Evolutionary conservation across 2,329 filamentous ascomycete genomes (phyloP).

Genomic region (Fusarium tuaranense): DNA sequence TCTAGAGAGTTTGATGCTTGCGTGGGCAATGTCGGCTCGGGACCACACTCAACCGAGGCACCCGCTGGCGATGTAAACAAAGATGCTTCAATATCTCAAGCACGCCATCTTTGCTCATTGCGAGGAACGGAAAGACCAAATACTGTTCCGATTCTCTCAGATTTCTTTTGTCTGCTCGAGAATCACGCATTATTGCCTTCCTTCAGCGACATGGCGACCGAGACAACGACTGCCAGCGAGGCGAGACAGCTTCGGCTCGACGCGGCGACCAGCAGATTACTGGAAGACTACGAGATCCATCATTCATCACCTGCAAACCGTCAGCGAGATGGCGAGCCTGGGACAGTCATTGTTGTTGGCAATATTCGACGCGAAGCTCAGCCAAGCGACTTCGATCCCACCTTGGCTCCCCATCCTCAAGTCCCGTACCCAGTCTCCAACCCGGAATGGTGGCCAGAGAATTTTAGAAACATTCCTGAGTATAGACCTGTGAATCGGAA

Average conservation of each 20-base stretch:
- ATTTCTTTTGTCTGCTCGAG: background rate
- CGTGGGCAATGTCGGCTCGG: background rate
- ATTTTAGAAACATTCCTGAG: background rate
- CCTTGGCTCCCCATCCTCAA: background rate
- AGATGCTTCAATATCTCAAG: background rate
- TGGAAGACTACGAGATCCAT: constrained; percentile 12
- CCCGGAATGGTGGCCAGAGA: background rate
- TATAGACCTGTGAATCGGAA: background rate
- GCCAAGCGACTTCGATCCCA: background rate
- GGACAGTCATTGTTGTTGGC: background rate
- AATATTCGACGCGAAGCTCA: constrained; percentile 4
- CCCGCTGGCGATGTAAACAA: background rate
- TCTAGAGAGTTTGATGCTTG: background rate
- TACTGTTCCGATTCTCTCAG: background rate
- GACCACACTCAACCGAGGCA: background rate
- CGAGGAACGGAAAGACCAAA: background rate
- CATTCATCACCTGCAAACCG: background rate
- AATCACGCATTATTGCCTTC: background rate
- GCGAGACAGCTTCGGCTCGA: background rate
- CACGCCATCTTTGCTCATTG: background rate
- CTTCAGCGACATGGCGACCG: background rate
- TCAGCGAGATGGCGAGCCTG: background rate
- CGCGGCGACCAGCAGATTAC: background rate
- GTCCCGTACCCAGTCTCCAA: constrained; percentile 14
- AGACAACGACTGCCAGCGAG: background rate